Base-by-base conservation (phyloP, 331 rosid species). In the Malus hybrid region DNA sequence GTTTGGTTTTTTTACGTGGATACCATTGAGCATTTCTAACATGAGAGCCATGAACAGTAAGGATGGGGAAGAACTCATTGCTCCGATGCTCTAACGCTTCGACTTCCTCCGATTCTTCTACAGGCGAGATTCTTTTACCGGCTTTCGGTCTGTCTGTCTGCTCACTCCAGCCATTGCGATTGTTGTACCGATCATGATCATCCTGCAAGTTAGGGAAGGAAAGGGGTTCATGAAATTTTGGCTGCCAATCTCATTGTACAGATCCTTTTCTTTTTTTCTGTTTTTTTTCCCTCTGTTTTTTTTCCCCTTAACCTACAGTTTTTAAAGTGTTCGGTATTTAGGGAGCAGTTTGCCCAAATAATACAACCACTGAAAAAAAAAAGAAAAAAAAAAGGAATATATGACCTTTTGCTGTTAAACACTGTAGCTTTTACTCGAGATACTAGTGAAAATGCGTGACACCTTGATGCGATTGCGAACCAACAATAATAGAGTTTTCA, bases 231-330 rank as follows among this genome's bases (percentile, higher is more conserved):
- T 82, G 89, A 78, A 83, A 79, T 85, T 88, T 90, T 90, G 88
- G 86, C 75, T 86, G 82, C 85, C 86, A 75, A 65, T 72, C 67
- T 84, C 85, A 84, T 84, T 93, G 99, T 95, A 92, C 91, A 95
- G 87, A 84, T 77, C 65, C 32, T 66, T 79, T 39, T 36, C 0
- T 8, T 34, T 36, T 8, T 36, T 36, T 34, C 0, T 34, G 70
- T 46, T 70, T 65, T 73, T 77, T 59, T 65, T 36, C 54, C 48
- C 44, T 72, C 55, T 50, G 46, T 83, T 55, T 71, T 44, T 69
- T 13, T 65, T 8, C 76, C 75, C 77, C 77, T 28, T 77, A 42
- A 70, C 80, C 77, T 76, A 80, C 75, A 84, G 57, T 16, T 52
- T 72, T 79, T 87, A 48, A 76, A 72, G 84, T 83, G 88, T 79